Percentiles rank a stretch among this genome's conserved stretches.
Evolutionary conservation across 805 yeast species (phyloP).

Genomic region (Lipomyces lipofer): DNA sequence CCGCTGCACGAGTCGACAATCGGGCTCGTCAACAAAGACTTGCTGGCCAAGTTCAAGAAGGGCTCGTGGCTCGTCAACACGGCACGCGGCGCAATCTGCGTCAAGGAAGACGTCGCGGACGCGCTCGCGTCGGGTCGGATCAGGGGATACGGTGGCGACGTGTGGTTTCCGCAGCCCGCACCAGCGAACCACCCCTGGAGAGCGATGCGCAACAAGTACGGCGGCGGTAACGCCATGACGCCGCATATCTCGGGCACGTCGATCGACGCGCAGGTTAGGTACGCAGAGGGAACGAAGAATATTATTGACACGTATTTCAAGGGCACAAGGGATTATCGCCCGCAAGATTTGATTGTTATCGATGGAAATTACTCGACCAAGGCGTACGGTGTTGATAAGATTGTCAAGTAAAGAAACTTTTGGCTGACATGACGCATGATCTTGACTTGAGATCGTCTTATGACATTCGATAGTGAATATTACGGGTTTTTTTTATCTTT

Average conservation of each 20-base stretch:
- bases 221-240: constrained; percentile 82
- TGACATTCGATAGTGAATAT: no score
- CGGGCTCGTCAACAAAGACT: constrained; percentile 66
- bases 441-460: no score
- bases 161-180: constrained; percentile 84
- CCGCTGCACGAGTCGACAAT: constrained; percentile 71
- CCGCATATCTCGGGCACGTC: constrained; percentile 81
- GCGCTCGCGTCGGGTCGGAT: constrained; percentile 69
- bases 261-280: constrained; percentile 75
- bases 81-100: constrained; percentile 80
- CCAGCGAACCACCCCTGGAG: constrained; percentile 79
- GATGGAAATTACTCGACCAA: constrained; percentile 72
- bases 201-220: constrained; percentile 60
- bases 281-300: constrained; percentile 66
- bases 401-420: background rate
- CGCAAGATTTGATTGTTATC: constrained; percentile 72
- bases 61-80: constrained; percentile 77
- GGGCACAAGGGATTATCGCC: constrained; percentile 65
- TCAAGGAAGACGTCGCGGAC: constrained; percentile 70
- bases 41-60: constrained; percentile 66
- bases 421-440: no score
- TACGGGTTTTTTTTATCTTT: no score
- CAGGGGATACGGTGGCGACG: constrained; percentile 83
- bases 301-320: constrained; percentile 64
- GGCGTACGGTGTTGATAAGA: constrained; percentile 56